phyloP scores from a whole-genome alignment of 805 yeast genomes.

The Tetrapisispora fleetii region DNA sequence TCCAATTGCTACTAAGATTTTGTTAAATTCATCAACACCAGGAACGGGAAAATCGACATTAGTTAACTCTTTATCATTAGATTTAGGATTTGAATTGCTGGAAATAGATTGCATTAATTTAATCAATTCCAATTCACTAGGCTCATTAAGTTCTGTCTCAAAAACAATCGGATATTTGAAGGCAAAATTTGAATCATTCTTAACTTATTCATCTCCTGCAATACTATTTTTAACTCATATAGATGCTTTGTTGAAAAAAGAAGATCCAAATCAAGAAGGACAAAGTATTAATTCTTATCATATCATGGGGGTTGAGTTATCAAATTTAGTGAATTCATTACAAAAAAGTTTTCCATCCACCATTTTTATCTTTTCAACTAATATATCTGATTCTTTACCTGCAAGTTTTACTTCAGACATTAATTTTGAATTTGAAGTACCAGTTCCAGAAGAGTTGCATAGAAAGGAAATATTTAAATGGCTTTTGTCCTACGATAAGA shows the following conservation, averaged over 20 bases:
- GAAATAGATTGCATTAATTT: slow-evolving; percentile 57
- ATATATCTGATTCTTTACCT: slow-evolving; percentile 59
- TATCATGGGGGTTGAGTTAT: slow-evolving; percentile 39
- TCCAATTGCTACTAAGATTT: slow-evolving; percentile 41
- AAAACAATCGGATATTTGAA: slow-evolving; percentile 69
- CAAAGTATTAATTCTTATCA: slow-evolving; percentile 26
- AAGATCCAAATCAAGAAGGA: slow-evolving; percentile 47
- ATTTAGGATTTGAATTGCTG: slow-evolving; percentile 55
- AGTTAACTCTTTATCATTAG: slow-evolving; percentile 43
- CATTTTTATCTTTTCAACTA: slow-evolving; percentile 55
- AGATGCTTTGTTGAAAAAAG: slow-evolving; percentile 60
- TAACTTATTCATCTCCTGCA: slow-evolving; percentile 36
- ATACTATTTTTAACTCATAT: slow-evolving; percentile 61
- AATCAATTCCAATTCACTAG: slow-evolving; percentile 26
- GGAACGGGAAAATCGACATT: slow-evolving; percentile 73
- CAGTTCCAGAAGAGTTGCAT: slow-evolving; percentile 73
- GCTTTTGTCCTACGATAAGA: slow-evolving; percentile 31
- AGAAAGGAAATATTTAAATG: slow-evolving; percentile 52
- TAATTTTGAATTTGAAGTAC: slow-evolving; percentile 66
- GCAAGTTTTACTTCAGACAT: slow-evolving; percentile 56
- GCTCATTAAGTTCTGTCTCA: slow-evolving; percentile 51
- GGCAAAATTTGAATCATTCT: slow-evolving; percentile 63
- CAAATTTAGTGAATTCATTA: slow-evolving; percentile 47
- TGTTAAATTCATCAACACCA: slow-evolving; percentile 59
- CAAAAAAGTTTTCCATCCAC: slow-evolving; percentile 29